Conservation (phyloP, 345 rosid species). For the Rhodamnia argentea region DNA sequence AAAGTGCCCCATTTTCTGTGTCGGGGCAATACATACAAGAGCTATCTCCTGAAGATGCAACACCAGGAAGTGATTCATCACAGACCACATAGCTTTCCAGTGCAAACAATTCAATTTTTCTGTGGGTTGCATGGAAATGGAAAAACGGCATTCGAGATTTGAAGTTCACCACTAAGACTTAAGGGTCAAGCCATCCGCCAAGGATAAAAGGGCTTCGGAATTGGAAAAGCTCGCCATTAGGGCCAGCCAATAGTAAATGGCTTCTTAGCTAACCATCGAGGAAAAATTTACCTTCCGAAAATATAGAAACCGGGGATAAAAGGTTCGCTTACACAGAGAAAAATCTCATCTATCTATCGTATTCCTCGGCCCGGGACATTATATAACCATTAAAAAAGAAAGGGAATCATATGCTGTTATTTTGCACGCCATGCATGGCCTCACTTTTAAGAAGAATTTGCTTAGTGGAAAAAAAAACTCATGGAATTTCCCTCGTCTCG, state of each 20-base stretch:
- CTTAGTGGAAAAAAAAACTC: background rate
- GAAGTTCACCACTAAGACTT: no score
- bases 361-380: no score
- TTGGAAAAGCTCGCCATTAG: no score
- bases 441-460: background rate
- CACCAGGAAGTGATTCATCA: accelerated
- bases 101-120: accelerated
- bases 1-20: background rate
- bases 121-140: accelerated
- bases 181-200: no score
- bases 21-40: accelerated
- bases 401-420: background rate
- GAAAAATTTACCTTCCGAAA: no score
- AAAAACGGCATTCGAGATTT: accelerated
- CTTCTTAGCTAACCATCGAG: no score
- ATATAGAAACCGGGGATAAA: no score
- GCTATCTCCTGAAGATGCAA: accelerated
- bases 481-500: background rate
- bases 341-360: no score
- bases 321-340: no score
- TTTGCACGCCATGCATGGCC: background rate
- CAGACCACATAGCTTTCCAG: accelerated
- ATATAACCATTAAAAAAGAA: background rate
- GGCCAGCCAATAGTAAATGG: no score
- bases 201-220: no score